Conservation (phyloP, 116 monocot genomes). For the Dioscorea cayenensis region DNA sequence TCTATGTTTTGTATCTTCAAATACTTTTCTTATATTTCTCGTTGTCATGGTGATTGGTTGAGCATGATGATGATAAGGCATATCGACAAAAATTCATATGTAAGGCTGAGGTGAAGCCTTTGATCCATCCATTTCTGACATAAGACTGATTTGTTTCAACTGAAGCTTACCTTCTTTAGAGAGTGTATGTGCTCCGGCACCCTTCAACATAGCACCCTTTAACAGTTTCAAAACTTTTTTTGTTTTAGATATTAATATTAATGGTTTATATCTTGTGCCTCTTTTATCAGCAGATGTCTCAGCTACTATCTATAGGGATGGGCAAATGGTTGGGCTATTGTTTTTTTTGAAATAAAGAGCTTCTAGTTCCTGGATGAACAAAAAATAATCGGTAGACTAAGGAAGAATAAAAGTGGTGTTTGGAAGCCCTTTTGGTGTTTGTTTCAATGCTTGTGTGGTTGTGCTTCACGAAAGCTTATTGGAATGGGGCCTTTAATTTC, state of each 20-base stretch:
- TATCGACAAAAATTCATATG: constrained; percentile 12
- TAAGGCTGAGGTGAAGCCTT: constrained; percentile 4
- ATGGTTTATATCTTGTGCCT: no score
- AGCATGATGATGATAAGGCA: constrained; percentile 20
- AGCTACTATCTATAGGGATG: no score
- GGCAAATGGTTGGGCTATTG: no score
- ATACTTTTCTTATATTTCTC: background rate
- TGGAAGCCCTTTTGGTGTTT: background rate
- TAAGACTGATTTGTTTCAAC: no score
- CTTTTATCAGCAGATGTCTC: no score
- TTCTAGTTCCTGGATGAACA: no score
- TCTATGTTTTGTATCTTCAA: background rate
- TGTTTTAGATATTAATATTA: no score
- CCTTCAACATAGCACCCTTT: background rate
- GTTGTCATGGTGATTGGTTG: constrained; percentile 22
- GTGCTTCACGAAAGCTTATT: constrained; percentile 48
- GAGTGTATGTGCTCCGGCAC: background rate
- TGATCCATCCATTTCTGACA: background rate
- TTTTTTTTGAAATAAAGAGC: no score
- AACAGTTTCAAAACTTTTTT: no score
- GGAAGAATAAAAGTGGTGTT: background rate
- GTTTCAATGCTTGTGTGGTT: background rate
- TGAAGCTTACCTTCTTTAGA: background rate
- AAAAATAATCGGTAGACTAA: no score
- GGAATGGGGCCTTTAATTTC: constrained; percentile 86